phyloP scores from a whole-genome alignment of 352 stramenopile genomes.

The Pythium graminicola region DNA sequence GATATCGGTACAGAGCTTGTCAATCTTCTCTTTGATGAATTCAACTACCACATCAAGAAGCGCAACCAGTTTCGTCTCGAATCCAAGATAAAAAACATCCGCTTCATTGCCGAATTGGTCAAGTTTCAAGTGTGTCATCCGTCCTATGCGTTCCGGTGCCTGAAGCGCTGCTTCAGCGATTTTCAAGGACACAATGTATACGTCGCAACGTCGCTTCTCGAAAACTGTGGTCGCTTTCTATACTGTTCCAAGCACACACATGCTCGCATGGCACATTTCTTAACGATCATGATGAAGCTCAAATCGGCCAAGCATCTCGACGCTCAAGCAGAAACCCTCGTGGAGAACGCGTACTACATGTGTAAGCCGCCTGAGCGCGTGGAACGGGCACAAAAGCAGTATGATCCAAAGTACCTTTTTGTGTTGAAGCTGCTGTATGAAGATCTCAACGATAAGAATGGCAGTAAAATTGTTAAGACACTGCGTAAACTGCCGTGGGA shows the following conservation, averaged over 20 bases:
- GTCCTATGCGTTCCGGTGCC: constrained; percentile 90
- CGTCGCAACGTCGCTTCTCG: constrained; percentile 94
- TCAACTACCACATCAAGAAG: constrained; percentile 91
- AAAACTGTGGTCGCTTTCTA: constrained; percentile 94
- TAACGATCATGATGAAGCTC: constrained; percentile 94
- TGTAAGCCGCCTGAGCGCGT: constrained; percentile 86
- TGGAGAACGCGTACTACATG: constrained; percentile 92
- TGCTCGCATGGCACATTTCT: constrained; percentile 79
- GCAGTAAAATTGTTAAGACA: constrained; percentile 91
- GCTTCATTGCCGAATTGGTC: constrained; percentile 94
- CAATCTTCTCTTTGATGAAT: constrained; percentile 90
- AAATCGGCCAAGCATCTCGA: constrained; percentile 92
- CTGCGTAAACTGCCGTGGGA: constrained; percentile 92
- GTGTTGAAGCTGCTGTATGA: constrained; percentile 84
- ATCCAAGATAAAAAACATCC: constrained; percentile 93
- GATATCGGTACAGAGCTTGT: constrained; percentile 90
- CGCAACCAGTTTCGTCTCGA: constrained; percentile 93
- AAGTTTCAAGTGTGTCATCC: constrained; percentile 96
- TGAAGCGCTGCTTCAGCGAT: constrained; percentile 93
- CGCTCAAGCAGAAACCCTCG: constrained; percentile 77
- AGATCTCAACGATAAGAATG: constrained; percentile 67
- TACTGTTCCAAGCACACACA: constrained; percentile 94
- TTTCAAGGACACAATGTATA: constrained; percentile 96
- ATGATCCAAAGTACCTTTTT: constrained; percentile 92
- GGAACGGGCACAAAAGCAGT: constrained; percentile 61